These are phyloP conservation scores for Trichothecium roseum DNA, from an alignment of 2,329 filamentous ascomycete genomes.

Conservation along the genomic window DNA sequence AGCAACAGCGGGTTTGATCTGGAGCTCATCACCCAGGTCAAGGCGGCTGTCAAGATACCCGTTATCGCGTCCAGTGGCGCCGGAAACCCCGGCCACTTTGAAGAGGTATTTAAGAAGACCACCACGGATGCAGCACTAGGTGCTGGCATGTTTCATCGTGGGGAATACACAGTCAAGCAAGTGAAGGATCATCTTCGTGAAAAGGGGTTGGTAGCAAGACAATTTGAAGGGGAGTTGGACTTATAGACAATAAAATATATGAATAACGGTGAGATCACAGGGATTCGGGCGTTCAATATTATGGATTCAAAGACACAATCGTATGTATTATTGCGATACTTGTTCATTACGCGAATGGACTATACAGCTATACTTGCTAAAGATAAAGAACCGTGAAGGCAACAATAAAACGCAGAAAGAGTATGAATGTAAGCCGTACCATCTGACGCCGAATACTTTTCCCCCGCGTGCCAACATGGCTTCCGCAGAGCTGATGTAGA, in stretches of 20 bases:
- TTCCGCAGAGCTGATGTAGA: too few relatives aligned
- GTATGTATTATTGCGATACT: too few relatives aligned
- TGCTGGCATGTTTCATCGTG: conserved; percentile 94
- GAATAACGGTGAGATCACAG: conserved; percentile 3
- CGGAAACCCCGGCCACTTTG: conserved; percentile 78
- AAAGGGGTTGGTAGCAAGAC: conserved; percentile 67
- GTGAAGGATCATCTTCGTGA: conserved; percentile 75
- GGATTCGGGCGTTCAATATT: not conserved
- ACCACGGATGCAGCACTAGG: conserved; percentile 85
- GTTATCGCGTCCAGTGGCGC: conserved; percentile 94
- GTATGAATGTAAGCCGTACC: conserved; percentile 6
- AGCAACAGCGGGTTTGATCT: conserved; percentile 91
- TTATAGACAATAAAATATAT: conserved; percentile 5
- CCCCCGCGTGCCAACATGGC: too few relatives aligned
- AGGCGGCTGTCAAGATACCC: conserved; percentile 76
- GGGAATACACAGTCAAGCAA: conserved; percentile 87
- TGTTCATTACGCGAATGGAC: too few relatives aligned
- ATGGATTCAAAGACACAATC: too few relatives aligned
- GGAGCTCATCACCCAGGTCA: conserved; percentile 82
- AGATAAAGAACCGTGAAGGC: conserved; percentile 5
- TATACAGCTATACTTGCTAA: too few relatives aligned
- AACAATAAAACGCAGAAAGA: conserved; percentile 8
- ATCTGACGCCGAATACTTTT: too few relatives aligned
- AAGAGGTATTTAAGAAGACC: conserved; percentile 80
- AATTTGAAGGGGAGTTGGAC: conserved; percentile 52